phyloP scores from a whole-genome alignment of 495 filamentous ascomycete genomes.

The Penicillium longicatenatum region DNA sequence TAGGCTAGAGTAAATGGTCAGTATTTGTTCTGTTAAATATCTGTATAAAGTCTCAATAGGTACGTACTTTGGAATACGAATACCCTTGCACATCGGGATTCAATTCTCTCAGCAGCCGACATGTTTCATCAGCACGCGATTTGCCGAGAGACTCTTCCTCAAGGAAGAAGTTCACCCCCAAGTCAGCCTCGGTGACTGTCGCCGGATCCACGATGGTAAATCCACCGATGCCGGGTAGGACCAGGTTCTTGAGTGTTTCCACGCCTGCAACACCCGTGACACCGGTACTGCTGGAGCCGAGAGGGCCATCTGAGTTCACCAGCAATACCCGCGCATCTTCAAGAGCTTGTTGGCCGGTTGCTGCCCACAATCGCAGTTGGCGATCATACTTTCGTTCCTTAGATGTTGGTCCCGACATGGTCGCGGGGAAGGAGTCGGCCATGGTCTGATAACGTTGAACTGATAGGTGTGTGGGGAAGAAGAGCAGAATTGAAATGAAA shows the following conservation, averaged over 20 bases:
- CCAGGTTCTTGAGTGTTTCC: conserved; percentile 94
- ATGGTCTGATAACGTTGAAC: conserved; percentile 27
- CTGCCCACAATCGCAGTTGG: conserved; percentile 93
- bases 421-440: conserved; percentile 41
- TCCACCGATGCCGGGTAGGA: conserved; percentile 89
- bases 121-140: conserved; percentile 76
- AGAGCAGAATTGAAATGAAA: background rate
- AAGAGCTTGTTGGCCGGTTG: conserved; percentile 84
- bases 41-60: background rate
- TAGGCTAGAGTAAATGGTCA: conserved; percentile 32
- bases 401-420: conserved; percentile 63
- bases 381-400: conserved; percentile 96
- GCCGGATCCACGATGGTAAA: conserved; percentile 90
- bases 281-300: conserved; percentile 35
- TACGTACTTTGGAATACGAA: conserved; percentile 48
- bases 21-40: background rate
- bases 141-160: conserved; percentile 76
- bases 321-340: conserved; percentile 88
- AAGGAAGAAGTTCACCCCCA: conserved; percentile 97
- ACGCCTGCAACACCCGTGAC: conserved; percentile 82
- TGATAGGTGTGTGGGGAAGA: background rate
- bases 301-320: conserved; percentile 66
- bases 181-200: conserved; percentile 73
- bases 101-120: conserved; percentile 77
- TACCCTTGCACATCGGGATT: conserved; percentile 91